These are phyloP conservation scores for Saccharomycopsis vini DNA, from an alignment of 805 yeast species.

Conservation along the genomic window DNA sequence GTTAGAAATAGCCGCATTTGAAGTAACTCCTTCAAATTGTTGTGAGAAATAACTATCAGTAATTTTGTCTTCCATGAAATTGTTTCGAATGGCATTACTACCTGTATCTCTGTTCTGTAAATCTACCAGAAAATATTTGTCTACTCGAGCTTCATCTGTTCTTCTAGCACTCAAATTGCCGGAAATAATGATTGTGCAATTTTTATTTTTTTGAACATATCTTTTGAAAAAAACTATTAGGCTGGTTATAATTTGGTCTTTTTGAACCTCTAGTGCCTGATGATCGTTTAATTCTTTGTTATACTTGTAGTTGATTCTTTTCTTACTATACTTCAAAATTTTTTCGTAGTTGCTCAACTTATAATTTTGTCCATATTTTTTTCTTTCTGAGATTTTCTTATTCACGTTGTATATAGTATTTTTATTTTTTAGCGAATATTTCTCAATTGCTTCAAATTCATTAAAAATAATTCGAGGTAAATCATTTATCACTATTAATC, in stretches of 20 bases:
- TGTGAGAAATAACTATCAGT: too few species aligned
- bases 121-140: too few species aligned
- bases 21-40: too few species aligned
- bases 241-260: constrained; percentile 3
- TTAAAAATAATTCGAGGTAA: constrained; percentile 6
- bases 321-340: constrained; percentile 12
- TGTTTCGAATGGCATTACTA: too few species aligned
- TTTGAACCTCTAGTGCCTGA: constrained; percentile 7
- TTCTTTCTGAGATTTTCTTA: constrained; percentile 11
- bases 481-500: constrained; percentile 16
- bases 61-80: too few species aligned
- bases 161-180: constrained; percentile 4
- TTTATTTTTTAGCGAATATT: constrained; percentile 1
- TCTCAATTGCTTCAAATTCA: constrained; percentile 12
- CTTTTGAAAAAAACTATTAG: constrained; percentile 5
- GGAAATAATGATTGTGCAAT: constrained; percentile 11
- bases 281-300: constrained; percentile 1
- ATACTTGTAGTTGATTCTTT: constrained; percentile 3
- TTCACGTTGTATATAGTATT: constrained; percentile 5
- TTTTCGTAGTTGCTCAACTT: constrained; percentile 8
- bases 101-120: too few species aligned
- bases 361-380: constrained; percentile 11
- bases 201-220: constrained; percentile 8
- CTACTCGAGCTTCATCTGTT: neutral
- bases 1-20: too few species aligned